phyloP scores from a whole-genome alignment of 2,329 filamentous ascomycete genomes.

The Trichoderma hamatum region DNA sequence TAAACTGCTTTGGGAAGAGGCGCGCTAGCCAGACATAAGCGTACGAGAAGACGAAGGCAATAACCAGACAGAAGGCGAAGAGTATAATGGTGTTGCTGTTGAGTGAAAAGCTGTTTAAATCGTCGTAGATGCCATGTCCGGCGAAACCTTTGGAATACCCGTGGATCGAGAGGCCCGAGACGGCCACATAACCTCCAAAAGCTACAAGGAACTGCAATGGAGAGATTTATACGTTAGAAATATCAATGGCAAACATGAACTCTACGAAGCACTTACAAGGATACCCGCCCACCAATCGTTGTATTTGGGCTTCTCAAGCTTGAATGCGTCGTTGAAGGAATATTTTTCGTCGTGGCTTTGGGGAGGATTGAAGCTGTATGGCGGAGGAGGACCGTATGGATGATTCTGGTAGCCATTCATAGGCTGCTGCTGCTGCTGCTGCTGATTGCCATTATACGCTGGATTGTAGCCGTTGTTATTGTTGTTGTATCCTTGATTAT shows the following conservation, averaged over 20 bases:
- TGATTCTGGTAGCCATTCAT: neutral
- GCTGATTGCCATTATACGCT: conserved; percentile 12
- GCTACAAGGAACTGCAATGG: conserved; percentile 66
- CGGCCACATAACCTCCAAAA: conserved; percentile 72
- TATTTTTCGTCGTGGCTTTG: conserved; percentile 51
- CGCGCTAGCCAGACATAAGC: conserved; percentile 76
- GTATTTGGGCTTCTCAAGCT: conserved; percentile 79
- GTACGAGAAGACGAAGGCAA: conserved; percentile 75
- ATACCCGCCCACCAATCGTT: conserved; percentile 90
- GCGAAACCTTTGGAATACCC: conserved; percentile 69
- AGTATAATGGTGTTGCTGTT: conserved; percentile 85
- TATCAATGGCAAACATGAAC: neutral
- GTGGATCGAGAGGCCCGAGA: conserved; percentile 74
- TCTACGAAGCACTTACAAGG: conserved; percentile 54
- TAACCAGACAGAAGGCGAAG: conserved; percentile 75
- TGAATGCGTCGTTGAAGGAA: conserved; percentile 79
- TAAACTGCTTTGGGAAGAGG: conserved; percentile 83
- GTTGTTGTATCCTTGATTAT: conserved; percentile 25
- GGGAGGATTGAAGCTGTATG: conserved; percentile 44
- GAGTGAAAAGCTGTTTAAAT: conserved; percentile 66
- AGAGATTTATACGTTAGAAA: neutral
- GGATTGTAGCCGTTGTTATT: conserved; percentile 20
- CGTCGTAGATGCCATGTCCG: conserved; percentile 74
- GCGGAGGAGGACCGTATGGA: conserved; percentile 37
- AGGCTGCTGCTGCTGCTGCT: neutral